phyloP scores from a whole-genome alignment of 306 rosid species.

The Ormosia semicastrata region DNA sequence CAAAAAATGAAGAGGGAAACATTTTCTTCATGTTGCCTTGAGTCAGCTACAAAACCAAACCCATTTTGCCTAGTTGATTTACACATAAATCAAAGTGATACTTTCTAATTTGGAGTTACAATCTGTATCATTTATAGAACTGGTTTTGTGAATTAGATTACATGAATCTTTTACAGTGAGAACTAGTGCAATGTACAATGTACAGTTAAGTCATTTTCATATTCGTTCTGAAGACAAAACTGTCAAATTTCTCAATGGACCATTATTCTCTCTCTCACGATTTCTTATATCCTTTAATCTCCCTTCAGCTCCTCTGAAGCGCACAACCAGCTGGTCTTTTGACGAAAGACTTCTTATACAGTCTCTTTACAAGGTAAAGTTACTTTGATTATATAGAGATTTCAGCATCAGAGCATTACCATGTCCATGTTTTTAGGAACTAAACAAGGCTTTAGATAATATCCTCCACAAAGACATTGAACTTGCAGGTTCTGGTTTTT shows the following conservation, averaged over 20 bases:
- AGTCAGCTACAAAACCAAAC: background rate
- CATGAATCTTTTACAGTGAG: background rate
- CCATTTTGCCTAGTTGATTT: background rate
- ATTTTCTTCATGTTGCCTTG: background rate
- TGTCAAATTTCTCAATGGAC: background rate
- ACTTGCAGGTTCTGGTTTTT: constrained; percentile 63
- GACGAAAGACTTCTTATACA: constrained; percentile 88
- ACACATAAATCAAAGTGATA: background rate
- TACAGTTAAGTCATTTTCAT: background rate
- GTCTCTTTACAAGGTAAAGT: constrained; percentile 73
- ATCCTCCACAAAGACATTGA: background rate
- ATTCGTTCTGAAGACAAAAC: background rate
- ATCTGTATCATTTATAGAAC: background rate
- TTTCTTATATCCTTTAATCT: background rate
- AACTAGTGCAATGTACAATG: background rate
- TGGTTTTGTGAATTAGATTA: background rate
- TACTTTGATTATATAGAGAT: background rate
- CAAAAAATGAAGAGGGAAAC: background rate
- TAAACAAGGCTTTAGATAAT: background rate
- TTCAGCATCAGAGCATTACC: background rate
- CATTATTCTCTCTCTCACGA: background rate
- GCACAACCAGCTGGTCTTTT: constrained; percentile 83
- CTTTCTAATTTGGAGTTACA: background rate
- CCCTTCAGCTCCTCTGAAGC: constrained; percentile 63
- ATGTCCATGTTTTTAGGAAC: background rate